A percentile compares a stretch with the other conserved stretches of the same genome.
phyloP scores from a whole-genome alignment of 306 rosid genomes.

The Pyrus pyrifolia region DNA sequence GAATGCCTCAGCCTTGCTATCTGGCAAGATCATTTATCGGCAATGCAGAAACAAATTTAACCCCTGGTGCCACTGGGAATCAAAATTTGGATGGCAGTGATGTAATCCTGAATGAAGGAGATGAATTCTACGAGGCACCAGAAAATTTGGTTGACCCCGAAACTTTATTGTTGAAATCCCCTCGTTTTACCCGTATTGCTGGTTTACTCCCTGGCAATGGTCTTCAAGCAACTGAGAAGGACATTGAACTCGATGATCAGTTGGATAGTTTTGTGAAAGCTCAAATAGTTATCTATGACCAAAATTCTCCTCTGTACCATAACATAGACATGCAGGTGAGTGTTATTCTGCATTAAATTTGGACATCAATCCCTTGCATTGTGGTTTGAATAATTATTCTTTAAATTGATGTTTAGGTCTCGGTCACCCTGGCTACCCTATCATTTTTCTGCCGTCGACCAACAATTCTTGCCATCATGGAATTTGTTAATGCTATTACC shows the following conservation, averaged over 20 bases:
- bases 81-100: constrained; percentile 34
- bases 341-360: constrained; percentile 17
- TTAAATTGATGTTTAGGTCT: constrained; percentile 47
- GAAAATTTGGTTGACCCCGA: constrained; percentile 64
- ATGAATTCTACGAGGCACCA: constrained; percentile 83
- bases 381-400: constrained; percentile 11
- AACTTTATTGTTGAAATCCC: constrained; percentile 33
- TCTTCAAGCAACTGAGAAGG: constrained; percentile 29
- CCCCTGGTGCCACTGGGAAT: constrained; percentile 28
- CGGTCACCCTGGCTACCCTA: constrained; percentile 71
- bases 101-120: constrained; percentile 42
- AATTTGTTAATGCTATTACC: constrained; percentile 73
- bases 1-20: constrained; percentile 50
- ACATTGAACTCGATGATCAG: constrained; percentile 37
- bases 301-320: constrained; percentile 66
- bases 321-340: constrained; percentile 72
- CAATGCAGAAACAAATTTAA: constrained; percentile 39
- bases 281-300: constrained; percentile 65
- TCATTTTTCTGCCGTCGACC: constrained; percentile 92
- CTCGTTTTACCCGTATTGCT: constrained; percentile 56
- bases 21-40: constrained; percentile 83
- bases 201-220: constrained; percentile 70
- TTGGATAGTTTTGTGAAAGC: constrained; percentile 88
- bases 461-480: constrained; percentile 80
- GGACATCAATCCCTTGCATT: constrained; percentile 6